Conservation (phyloP, 495 filamentous ascomycete genomes). For the Penicillium herquei region DNA sequence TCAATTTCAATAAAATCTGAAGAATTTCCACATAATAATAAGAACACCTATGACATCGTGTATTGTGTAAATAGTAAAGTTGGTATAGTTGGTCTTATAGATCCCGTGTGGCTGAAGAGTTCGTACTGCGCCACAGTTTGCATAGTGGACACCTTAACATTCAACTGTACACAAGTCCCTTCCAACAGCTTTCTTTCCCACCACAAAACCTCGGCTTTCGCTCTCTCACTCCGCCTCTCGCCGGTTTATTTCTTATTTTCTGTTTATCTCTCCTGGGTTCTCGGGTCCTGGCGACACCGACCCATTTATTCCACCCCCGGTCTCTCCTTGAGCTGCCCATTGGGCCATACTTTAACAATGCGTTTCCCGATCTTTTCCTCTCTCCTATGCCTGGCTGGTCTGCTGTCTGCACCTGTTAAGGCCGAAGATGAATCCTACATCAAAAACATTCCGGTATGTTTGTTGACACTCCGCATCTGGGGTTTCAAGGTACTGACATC, state of each 20-base stretch:
- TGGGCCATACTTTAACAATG: constrained; percentile 32
- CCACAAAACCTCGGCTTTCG: constrained; percentile 8
- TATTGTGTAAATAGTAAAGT: not conserved
- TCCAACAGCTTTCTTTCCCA: constrained; percentile 1
- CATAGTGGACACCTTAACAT: constrained; percentile 37
- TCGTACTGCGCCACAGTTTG: constrained; percentile 26
- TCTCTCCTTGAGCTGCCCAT: constrained; percentile 27
- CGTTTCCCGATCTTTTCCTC: constrained; percentile 40
- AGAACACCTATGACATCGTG: not conserved
- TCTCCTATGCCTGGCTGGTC: constrained; percentile 38
- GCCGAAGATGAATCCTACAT: constrained; percentile 44
- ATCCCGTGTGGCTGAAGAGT: constrained; percentile 24
- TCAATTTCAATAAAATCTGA: too few relatives aligned
- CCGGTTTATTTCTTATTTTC: constrained; percentile 14
- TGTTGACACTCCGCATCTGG: constrained; percentile 4
- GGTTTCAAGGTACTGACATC: constrained; percentile 17
- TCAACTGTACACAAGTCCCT: constrained; percentile 4
- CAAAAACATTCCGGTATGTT: constrained; percentile 56
- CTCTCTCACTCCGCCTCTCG: constrained; percentile 12
- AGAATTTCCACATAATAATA: too few relatives aligned
- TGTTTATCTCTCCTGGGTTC: constrained; percentile 15
- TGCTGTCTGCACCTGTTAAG: constrained; percentile 29
- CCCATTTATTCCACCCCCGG: constrained; percentile 20
- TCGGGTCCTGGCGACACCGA: constrained; percentile 33
- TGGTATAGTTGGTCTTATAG: not conserved